Conservation (phyloP, 495 filamentous ascomycete genomes). For the Tricharina praecox region DNA sequence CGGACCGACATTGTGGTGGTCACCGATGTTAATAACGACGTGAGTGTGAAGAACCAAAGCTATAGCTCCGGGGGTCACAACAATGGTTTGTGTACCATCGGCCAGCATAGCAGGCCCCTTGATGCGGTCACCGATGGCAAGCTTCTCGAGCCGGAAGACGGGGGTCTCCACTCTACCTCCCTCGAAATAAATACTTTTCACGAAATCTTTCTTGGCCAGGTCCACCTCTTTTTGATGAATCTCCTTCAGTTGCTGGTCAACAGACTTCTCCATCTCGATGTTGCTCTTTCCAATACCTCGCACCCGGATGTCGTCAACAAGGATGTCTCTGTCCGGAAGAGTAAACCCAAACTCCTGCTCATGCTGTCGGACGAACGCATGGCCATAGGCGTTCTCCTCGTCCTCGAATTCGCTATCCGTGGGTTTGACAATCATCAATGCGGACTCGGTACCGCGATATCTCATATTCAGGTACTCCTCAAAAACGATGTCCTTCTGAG, state of each 20-base stretch:
- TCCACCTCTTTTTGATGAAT: slow-evolving; percentile 35
- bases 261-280: slow-evolving; percentile 56
- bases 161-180: slow-evolving; percentile 61
- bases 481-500: slow-evolving; percentile 52
- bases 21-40: slow-evolving; percentile 51
- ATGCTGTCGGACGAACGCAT: slow-evolving; percentile 72
- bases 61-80: slow-evolving; percentile 64
- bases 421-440: slow-evolving; percentile 61
- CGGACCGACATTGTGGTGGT: slow-evolving; percentile 32
- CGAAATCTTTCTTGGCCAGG: slow-evolving; percentile 39
- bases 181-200: slow-evolving; percentile 51
- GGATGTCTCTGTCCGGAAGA: slow-evolving; percentile 70
- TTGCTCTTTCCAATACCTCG: slow-evolving; percentile 80
- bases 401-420: slow-evolving; percentile 36
- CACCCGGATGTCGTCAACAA: slow-evolving; percentile 82
- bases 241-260: slow-evolving; percentile 58
- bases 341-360: slow-evolving; percentile 92
- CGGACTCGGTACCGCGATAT: slow-evolving; percentile 74
- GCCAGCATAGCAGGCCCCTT: slow-evolving; percentile 80
- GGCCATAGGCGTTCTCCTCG: slow-evolving; percentile 60
- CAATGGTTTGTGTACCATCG: slow-evolving; percentile 90
- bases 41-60: slow-evolving; percentile 59
- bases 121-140: slow-evolving; percentile 59
- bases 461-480: slow-evolving; percentile 83
- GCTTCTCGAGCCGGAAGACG: slow-evolving; percentile 66